Evolutionary conservation across 1,284 basidiomycete species (phyloP).

Genomic region (Trichosporon coremiiforme): DNA sequence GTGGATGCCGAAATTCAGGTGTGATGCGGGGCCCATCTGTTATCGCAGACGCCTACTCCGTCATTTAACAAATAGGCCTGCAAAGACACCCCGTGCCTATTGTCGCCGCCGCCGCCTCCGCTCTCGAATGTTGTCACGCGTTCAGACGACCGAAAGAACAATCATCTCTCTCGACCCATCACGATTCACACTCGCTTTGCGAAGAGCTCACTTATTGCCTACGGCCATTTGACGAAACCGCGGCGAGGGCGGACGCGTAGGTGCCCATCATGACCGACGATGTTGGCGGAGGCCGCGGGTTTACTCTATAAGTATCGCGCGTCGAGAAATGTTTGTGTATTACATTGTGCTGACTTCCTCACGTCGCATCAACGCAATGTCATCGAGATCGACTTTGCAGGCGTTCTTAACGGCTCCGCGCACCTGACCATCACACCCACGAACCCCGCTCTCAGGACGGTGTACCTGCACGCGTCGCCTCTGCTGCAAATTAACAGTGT

Average conservation of each 20-base stretch:
- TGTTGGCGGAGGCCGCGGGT: slow-evolving; percentile 31
- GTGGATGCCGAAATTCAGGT: slow-evolving; percentile 17
- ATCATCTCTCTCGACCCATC: background rate
- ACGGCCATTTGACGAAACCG: slow-evolving; percentile 8
- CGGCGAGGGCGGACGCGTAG: slow-evolving; percentile 20
- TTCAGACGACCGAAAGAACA: background rate
- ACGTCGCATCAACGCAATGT: slow-evolving; percentile 53
- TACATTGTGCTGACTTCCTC: slow-evolving; percentile 24
- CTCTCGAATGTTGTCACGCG: slow-evolving; percentile 13
- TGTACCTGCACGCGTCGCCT: slow-evolving; percentile 53
- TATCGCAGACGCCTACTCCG: slow-evolving; percentile 4
- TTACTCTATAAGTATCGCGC: slow-evolving; percentile 32
- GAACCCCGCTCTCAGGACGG: slow-evolving; percentile 46
- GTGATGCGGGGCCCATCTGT: slow-evolving; percentile 12
- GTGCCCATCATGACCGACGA: slow-evolving; percentile 34
- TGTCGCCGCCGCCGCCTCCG: too few species aligned
- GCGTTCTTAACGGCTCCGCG: slow-evolving; percentile 48
- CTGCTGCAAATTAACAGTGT: slow-evolving; percentile 47
- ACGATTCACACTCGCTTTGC: slow-evolving; percentile 1
- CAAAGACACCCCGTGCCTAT: background rate
- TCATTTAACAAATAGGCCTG: slow-evolving; percentile 12
- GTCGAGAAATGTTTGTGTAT: background rate
- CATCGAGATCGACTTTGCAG: slow-evolving; percentile 53
- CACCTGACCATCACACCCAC: slow-evolving; percentile 53
- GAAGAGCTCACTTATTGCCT: slow-evolving; percentile 9